Evolutionary conservation across 2,329 filamentous ascomycete genomes (phyloP).

Genomic region (Cordyceps pruinosa): DNA sequence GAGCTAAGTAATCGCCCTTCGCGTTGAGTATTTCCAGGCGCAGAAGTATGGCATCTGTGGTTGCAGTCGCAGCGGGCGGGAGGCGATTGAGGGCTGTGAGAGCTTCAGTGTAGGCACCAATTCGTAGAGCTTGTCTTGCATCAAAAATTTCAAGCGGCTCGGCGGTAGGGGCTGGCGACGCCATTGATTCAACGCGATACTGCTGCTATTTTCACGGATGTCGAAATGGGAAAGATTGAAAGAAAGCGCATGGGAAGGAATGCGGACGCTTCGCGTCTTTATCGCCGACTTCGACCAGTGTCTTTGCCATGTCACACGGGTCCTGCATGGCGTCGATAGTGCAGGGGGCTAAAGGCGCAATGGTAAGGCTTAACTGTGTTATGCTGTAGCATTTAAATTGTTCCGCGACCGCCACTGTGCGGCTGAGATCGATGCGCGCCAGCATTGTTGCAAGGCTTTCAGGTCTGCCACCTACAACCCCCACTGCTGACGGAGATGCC

Average conservation of each 20-base stretch:
- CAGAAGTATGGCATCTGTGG: background rate
- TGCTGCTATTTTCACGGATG: too few species aligned
- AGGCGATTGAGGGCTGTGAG: background rate
- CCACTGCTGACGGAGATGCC: too few species aligned
- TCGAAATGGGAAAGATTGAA: too few species aligned
- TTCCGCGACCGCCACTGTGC: constrained; percentile 1
- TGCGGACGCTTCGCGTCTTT: background rate
- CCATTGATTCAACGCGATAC: background rate
- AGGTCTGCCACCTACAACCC: background rate
- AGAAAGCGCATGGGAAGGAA: background rate
- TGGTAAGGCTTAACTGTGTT: background rate
- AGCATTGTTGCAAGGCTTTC: background rate
- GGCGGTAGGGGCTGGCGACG: background rate
- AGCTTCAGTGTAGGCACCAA: background rate
- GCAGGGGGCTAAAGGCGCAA: background rate
- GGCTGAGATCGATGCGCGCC: background rate
- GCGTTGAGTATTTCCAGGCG: background rate
- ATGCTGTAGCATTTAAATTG: background rate
- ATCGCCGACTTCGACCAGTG: background rate
- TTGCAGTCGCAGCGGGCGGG: background rate
- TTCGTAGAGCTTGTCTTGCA: background rate
- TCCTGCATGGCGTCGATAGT: constrained; percentile 3
- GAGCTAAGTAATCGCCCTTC: background rate
- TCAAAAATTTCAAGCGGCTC: constrained; percentile 3
- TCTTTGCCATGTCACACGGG: background rate